These are phyloP conservation scores for Passalora sequoiae DNA, from an alignment of 2,329 filamentous ascomycete species.

Conservation along the genomic window DNA sequence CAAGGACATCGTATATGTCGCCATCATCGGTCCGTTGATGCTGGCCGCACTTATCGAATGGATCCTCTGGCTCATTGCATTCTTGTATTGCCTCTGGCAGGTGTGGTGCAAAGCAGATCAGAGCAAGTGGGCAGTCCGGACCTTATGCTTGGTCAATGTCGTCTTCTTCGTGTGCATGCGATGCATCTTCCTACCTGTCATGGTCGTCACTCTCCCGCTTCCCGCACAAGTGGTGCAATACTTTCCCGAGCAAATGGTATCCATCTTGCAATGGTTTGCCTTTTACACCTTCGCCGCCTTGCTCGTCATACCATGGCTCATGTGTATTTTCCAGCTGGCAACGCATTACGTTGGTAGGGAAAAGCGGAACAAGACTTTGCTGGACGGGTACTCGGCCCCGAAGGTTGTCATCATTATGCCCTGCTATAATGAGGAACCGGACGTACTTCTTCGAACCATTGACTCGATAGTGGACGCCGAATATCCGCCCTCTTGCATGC, in stretches of 20 bases:
- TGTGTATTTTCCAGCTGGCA: conserved; percentile 87
- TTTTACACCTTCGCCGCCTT: conserved; percentile 89
- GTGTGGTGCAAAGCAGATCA: conserved; percentile 71
- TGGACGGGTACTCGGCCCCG: conserved; percentile 80
- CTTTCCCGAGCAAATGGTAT: conserved; percentile 66
- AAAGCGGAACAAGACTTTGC: conserved; percentile 73
- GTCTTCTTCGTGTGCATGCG: conserved; percentile 68
- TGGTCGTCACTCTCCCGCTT: conserved; percentile 86
- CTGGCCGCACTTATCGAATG: conserved; percentile 82
- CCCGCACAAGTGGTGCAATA: conserved; percentile 65
- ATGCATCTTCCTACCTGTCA: conserved; percentile 87
- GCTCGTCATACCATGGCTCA: conserved; percentile 82
- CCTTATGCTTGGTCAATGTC: conserved; percentile 72
- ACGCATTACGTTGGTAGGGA: conserved; percentile 78
- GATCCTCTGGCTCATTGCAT: conserved; percentile 91
- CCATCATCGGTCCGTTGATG: conserved; percentile 76
- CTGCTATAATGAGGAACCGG: conserved; percentile 86
- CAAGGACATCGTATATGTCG: conserved; percentile 73
- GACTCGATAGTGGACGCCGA: conserved; percentile 92
- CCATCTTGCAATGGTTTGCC: conserved; percentile 82
- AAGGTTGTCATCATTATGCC: conserved; percentile 97
- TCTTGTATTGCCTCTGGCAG: conserved; percentile 84
- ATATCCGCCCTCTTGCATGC: conserved; percentile 85
- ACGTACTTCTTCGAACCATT: conserved; percentile 75
- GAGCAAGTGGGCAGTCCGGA: conserved; percentile 67